A percentile compares a stretch with the other conserved stretches of the same genome.
phyloP scores from a whole-genome alignment of 441 rosid genomes.

The Jatropha multifida region DNA sequence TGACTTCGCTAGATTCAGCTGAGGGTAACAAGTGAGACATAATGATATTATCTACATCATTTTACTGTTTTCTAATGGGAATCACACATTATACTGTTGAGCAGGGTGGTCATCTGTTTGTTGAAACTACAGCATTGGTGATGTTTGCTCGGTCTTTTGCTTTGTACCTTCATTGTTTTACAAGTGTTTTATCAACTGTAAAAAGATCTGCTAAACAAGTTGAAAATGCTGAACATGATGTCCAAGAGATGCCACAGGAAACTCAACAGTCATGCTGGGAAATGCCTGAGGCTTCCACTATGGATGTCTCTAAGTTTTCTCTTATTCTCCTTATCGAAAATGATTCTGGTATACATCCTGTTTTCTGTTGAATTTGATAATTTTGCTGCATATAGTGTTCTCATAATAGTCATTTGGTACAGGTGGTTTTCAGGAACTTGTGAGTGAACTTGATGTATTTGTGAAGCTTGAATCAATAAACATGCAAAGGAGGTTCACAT shows the following conservation, averaged over 20 bases:
- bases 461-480: constrained; percentile 49
- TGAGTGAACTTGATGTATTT: constrained; percentile 54
- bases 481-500: constrained; percentile 47
- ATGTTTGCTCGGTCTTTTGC: constrained; percentile 46
- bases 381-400: constrained; percentile 20
- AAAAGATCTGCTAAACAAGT: constrained; percentile 33
- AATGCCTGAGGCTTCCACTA: constrained; percentile 42
- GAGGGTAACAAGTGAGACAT: constrained; percentile 30
- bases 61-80: constrained; percentile 19
- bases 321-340: constrained; percentile 59
- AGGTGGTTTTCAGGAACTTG: constrained; percentile 69
- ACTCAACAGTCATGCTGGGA: constrained; percentile 37
- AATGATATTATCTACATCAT: constrained; percentile 13
- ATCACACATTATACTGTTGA: constrained; percentile 34
- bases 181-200: constrained; percentile 36
- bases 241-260: constrained; percentile 30
- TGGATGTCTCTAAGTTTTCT: constrained; percentile 57
- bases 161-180: constrained; percentile 37
- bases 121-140: constrained; percentile 62
- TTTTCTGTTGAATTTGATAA: constrained; percentile 25
- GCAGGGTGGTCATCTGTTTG: constrained; percentile 79
- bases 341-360: constrained; percentile 53
- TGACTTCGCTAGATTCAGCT: constrained; percentile 13
- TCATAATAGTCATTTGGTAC: constrained; percentile 34
- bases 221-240: constrained; percentile 39